Conservation (phyloP, 2,329 filamentous ascomycete species). For the Hyphodiscus sp. region DNA sequence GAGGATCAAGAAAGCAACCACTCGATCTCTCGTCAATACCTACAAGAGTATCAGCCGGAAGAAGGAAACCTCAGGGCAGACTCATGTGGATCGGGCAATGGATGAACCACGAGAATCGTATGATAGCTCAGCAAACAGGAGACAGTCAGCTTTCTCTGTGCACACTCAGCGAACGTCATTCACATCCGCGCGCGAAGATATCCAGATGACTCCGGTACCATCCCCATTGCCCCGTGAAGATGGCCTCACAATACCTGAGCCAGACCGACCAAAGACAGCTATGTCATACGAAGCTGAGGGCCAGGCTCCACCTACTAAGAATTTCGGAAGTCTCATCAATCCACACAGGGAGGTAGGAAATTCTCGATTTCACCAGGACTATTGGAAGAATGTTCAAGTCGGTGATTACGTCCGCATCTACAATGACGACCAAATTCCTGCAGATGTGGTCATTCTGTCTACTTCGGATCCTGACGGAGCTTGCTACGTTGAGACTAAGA, state of each 20-base stretch:
- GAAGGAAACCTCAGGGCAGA: constrained; percentile 34
- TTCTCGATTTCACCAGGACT: constrained; percentile 84
- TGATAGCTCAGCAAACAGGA: constrained; percentile 44
- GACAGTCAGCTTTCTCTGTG: constrained; percentile 21
- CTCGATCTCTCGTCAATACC: constrained; percentile 15
- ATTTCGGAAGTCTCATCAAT: constrained; percentile 68
- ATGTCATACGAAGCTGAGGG: constrained; percentile 36
- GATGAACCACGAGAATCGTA: constrained; percentile 43
- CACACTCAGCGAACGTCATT: constrained; percentile 41
- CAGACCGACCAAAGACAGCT: constrained; percentile 29
- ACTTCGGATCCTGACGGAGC: constrained; percentile 91
- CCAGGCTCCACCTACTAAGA: constrained; percentile 32
- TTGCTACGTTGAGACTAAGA: constrained; percentile 98
- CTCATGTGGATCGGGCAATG: constrained; percentile 17
- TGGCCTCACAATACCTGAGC: constrained; percentile 19
- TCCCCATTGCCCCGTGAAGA: constrained; percentile 59
- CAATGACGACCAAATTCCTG: constrained; percentile 91
- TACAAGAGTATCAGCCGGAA: constrained; percentile 46
- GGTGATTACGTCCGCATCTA: constrained; percentile 96
- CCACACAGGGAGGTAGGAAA: constrained; percentile 58
- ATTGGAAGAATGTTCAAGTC: constrained; percentile 92
- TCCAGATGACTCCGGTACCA: constrained; percentile 93
- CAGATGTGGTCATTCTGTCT: constrained; percentile 85
- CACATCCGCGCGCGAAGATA: constrained; percentile 57
- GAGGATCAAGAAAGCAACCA: constrained; percentile 80